Conservation (phyloP, 2,329 filamentous ascomycete genomes). For the Fusarium guadeloupense region DNA sequence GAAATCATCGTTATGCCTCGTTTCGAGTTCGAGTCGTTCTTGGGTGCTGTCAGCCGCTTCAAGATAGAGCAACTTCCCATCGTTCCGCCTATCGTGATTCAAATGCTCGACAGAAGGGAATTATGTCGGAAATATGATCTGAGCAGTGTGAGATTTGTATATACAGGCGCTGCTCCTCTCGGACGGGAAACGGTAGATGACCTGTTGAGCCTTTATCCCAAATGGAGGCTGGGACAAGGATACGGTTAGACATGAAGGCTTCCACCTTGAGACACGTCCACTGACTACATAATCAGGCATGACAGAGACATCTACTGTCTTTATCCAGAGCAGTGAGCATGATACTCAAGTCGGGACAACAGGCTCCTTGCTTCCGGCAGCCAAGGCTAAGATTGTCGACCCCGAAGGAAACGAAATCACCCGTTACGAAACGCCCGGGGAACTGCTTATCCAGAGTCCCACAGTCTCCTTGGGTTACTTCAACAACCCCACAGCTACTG, state of each 20-base stretch:
- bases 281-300: slow-evolving; percentile 65
- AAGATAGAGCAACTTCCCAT: slow-evolving; percentile 18
- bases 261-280: not conserved
- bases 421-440: slow-evolving; percentile 75
- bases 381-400: slow-evolving; percentile 70
- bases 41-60: slow-evolving; percentile 46
- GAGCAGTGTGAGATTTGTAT: slow-evolving; percentile 17
- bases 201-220: slow-evolving; percentile 67
- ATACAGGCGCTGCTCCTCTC: slow-evolving; percentile 69
- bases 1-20: slow-evolving; percentile 76
- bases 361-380: slow-evolving; percentile 71
- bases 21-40: slow-evolving; percentile 73
- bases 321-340: slow-evolving; percentile 53
- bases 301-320: slow-evolving; percentile 9
- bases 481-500: slow-evolving; percentile 83
- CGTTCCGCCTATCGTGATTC: slow-evolving; percentile 9
- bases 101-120: not conserved
- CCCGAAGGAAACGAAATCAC: slow-evolving; percentile 73
- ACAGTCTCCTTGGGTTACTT: slow-evolving; percentile 84
- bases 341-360: slow-evolving; percentile 76
- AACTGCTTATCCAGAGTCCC: slow-evolving; percentile 82
- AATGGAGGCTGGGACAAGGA: slow-evolving; percentile 73
- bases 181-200: slow-evolving; percentile 74
- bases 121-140: slow-evolving; percentile 10
- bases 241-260: slow-evolving; percentile 63